These are phyloP conservation scores for Yamadazyma membranifaciens DNA, from an alignment of 1,139 yeast genomes.

Conservation along the genomic window DNA sequence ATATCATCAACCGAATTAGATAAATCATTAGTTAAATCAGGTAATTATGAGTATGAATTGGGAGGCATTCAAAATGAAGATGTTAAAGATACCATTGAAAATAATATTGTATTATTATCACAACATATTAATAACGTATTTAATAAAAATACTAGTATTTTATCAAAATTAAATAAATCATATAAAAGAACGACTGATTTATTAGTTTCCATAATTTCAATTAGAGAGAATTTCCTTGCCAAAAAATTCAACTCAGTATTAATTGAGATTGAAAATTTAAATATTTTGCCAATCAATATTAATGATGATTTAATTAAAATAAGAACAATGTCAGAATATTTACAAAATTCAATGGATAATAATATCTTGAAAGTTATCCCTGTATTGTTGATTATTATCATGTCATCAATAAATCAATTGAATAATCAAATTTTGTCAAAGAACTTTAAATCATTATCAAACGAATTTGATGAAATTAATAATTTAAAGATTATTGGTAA, in stretches of 20 bases:
- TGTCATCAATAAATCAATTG: conserved; percentile 73
- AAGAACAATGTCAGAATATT: conserved; percentile 42
- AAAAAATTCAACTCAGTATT: conserved; percentile 66
- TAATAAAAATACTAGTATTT: conserved; percentile 50
- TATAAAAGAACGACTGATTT: conserved; percentile 63
- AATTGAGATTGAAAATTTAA: conserved; percentile 54
- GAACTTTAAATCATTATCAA: conserved; percentile 48
- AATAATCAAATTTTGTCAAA: conserved; percentile 48
- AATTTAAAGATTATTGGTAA: conserved; percentile 65
- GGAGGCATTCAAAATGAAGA: conserved; percentile 21
- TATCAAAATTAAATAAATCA: conserved; percentile 41
- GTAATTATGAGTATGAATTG: conserved; percentile 22
- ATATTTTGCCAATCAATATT: conserved; percentile 61
- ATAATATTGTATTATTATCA: conserved; percentile 55
- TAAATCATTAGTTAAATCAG: conserved; percentile 48
- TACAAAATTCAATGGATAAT: conserved; percentile 55
- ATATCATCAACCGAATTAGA: conserved; percentile 73
- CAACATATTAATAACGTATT: conserved; percentile 55
- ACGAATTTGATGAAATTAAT: conserved; percentile 54
- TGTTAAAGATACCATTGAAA: conserved; percentile 34
- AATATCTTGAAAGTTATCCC: conserved; percentile 80
- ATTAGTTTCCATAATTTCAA: conserved; percentile 63
- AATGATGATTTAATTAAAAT: conserved; percentile 36
- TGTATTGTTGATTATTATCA: conserved; percentile 70
- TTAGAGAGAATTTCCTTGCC: conserved; percentile 59